These are phyloP conservation scores for Bipolaris bicolor DNA, from an alignment of 2,329 filamentous ascomycete genomes.

Conservation along the genomic window DNA sequence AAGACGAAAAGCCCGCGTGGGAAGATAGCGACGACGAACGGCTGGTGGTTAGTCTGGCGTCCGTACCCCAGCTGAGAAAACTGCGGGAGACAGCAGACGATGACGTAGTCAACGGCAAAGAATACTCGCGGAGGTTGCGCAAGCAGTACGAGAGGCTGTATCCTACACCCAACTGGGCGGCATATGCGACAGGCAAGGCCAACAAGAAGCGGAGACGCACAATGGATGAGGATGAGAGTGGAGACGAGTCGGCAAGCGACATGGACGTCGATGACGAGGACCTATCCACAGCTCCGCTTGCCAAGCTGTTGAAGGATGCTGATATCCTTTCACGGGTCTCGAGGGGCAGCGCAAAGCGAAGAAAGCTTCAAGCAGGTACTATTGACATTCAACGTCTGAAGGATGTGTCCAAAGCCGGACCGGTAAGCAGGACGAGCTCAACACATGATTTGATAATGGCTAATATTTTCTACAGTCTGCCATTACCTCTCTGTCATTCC, in stretches of 20 bases:
- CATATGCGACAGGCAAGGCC: conserved; percentile 51
- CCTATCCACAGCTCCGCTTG: conserved; percentile 75
- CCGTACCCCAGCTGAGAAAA: conserved; percentile 78
- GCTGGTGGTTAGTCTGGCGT: conserved; percentile 79
- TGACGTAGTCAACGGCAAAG: conserved; percentile 82
- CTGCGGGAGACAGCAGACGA: conserved; percentile 80
- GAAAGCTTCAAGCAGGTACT: conserved; percentile 82
- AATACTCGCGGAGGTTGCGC: conserved; percentile 81
- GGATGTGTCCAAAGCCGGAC: conserved; percentile 80
- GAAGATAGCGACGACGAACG: conserved; percentile 95
- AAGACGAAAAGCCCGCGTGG: conserved; percentile 69
- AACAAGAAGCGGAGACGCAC: conserved; percentile 57
- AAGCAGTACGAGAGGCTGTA: conserved; percentile 74
- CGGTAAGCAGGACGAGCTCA: conserved; percentile 52
- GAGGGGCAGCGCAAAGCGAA: conserved; percentile 61
- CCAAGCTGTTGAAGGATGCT: conserved; percentile 77
- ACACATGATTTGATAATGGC: conserved; percentile 18
- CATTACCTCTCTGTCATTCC: conserved; percentile 85
- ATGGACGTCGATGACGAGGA: conserved; percentile 56
- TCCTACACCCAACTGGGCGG: conserved; percentile 67
- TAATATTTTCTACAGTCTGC: conserved; percentile 58
- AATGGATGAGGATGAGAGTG: conserved; percentile 49
- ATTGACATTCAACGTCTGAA: conserved; percentile 89
- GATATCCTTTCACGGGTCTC: conserved; percentile 65
- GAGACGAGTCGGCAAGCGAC: conserved; percentile 62